Base-by-base conservation (phyloP, 176 grass and related monocot genomes). In the Oryza punctata region DNA sequence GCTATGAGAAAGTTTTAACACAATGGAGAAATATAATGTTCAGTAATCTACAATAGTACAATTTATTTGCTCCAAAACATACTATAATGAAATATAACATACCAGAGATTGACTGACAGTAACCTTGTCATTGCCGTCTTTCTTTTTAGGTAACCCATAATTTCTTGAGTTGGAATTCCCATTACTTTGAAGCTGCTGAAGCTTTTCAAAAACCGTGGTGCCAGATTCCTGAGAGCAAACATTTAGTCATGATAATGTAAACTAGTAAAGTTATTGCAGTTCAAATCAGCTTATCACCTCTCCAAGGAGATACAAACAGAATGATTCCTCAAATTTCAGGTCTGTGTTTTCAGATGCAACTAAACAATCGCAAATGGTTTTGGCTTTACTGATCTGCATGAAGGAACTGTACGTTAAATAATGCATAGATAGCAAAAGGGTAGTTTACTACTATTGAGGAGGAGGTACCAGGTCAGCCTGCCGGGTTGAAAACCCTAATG, bases 281-380 rank as follows among this genome's bases (percentile, higher is more conserved):
- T 38, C 41, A 57, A 43, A 80, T 45, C 70, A 60, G 66, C 63
- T 88, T 76, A 67, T 91, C 82, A 99, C 93, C 96, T 99, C 87
- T 69, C 93, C 93, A 63, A 99, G 96, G 89, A 99, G 93, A 86
- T 94, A 94, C 5, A 65, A 89, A 68, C 93, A 99, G 65, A 99
- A 91, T 81, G 89, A 93, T 87, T 91, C 93, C 86, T 94, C 93
- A 78, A 99, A 92, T 78, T 94, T 99, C 59, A 99, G 78, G 65
- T 94, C 96, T 19, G 85, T 88, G 24, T 86, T 85, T 27, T 96
- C 96, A 78, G 93, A 94, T 84, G 86, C 63, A 86, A 87, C 90
- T 84, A 99, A 70, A 78, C 96, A 99, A 27, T 99, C 85, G 7
- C 91, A 96, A 28, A 96, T 94, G 70, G 70, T 84, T 93, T 96